A percentile compares a stretch with the other conserved stretches of the same genome.
Evolutionary conservation across 1,284 basidiomycete genomes (phyloP).

Genomic region (Malassezia arunalokei): DNA sequence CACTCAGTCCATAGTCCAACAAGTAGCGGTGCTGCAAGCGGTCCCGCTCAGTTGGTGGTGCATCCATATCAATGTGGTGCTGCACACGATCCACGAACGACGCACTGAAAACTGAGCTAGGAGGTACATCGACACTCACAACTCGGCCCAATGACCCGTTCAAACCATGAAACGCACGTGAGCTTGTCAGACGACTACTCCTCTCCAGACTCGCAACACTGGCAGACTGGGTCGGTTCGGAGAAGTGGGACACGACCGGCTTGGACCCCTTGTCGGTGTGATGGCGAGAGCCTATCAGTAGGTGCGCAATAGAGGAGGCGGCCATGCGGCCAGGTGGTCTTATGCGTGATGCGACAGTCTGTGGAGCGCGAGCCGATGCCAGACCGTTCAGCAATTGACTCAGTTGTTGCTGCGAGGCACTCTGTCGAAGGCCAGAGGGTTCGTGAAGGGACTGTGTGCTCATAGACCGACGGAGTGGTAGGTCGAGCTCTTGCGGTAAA

Average conservation of each 20-base stretch:
- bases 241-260: constrained; percentile 16
- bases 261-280: neutral
- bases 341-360: neutral
- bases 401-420: constrained; percentile 6
- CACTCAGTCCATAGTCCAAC: constrained; percentile 37
- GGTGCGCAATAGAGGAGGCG: neutral
- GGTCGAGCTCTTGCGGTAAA: too few species aligned
- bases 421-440: neutral
- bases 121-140: constrained; percentile 13
- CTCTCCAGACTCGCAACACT: too few species aligned
- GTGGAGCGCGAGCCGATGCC: neutral
- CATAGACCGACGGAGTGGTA: neutral
- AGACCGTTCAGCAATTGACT: neutral
- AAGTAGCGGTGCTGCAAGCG: constrained; percentile 26
- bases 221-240: neutral
- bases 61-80: neutral
- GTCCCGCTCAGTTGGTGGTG: neutral
- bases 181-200: too few species aligned
- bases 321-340: neutral
- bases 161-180: too few species aligned
- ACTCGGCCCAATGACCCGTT: neutral
- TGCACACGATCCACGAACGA: constrained; percentile 6
- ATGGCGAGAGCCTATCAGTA: neutral
- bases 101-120: constrained; percentile 4
- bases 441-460: neutral